phyloP scores from a whole-genome alignment of 2,329 filamentous ascomycete species.

The Phyllosticta paracitricarpa region DNA sequence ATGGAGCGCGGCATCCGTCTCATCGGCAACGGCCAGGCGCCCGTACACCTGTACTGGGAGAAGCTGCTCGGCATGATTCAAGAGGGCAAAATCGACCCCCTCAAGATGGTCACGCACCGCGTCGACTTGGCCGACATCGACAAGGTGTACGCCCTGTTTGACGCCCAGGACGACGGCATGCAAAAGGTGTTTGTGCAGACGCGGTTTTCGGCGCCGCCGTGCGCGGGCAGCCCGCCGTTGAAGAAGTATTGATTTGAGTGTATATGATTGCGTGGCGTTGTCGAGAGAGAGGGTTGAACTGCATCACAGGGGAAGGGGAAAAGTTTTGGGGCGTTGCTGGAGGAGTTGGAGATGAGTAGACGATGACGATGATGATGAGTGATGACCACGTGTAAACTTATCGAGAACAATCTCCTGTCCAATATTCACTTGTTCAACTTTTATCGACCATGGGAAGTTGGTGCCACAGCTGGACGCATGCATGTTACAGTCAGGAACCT shows the following conservation, averaged over 20 bases:
- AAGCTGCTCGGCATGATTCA: slow-evolving; percentile 61
- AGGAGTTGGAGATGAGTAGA: too few relatives aligned
- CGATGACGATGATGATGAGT: too few relatives aligned
- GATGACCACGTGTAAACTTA: too few relatives aligned
- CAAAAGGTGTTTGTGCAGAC: slow-evolving; percentile 70
- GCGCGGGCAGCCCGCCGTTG: slow-evolving; percentile 40
- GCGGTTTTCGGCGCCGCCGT: slow-evolving; percentile 44
- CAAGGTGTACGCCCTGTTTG: slow-evolving; percentile 50
- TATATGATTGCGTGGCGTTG: too few relatives aligned
- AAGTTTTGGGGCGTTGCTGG: too few relatives aligned
- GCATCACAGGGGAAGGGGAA: too few relatives aligned
- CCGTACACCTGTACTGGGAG: slow-evolving; percentile 78
- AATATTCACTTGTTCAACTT: too few relatives aligned
- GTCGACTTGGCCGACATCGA: slow-evolving; percentile 43
- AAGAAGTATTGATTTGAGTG: slow-evolving; percentile 29
- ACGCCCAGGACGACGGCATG: slow-evolving; percentile 62
- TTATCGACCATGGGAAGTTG: too few relatives aligned
- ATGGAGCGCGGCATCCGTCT: slow-evolving; percentile 83
- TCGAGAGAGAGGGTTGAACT: too few relatives aligned
- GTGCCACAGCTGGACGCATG: too few relatives aligned
- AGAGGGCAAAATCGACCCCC: slow-evolving; percentile 58
- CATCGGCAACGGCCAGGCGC: slow-evolving; percentile 58
- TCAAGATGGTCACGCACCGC: slow-evolving; percentile 74
- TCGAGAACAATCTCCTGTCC: too few relatives aligned
- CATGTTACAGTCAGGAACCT: too few relatives aligned